Evolutionary conservation across 1,284 basidiomycete species (phyloP).

Genomic region (Uromyces viciae-fabae): DNA sequence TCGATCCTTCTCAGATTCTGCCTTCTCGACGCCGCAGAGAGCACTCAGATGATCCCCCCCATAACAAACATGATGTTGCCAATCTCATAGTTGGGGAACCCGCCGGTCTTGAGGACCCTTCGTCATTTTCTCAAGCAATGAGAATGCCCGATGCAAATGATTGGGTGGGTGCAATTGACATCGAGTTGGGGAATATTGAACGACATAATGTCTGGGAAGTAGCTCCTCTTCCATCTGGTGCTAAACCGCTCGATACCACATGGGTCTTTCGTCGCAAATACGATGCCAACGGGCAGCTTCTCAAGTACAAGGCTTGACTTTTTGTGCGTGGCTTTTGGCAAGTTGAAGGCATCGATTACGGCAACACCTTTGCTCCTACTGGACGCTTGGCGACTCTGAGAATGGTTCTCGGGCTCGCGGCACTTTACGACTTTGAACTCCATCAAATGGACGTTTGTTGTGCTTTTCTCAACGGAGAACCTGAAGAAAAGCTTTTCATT

Average conservation of each 20-base stretch:
- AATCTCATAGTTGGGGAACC: not conserved
- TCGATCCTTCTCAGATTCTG: not conserved
- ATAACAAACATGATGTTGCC: no score
- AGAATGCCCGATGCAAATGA: not conserved
- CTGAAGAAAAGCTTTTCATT: conserved; percentile 23
- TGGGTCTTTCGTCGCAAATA: conserved; percentile 27
- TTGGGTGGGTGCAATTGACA: not conserved
- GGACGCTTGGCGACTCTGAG: not conserved
- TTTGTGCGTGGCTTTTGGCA: conserved; percentile 14
- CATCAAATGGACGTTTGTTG: conserved; percentile 21
- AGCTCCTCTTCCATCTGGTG: not conserved
- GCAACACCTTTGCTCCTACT: conserved; percentile 11
- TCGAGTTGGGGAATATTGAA: not conserved
- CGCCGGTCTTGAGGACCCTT: not conserved
- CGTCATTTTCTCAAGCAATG: not conserved
- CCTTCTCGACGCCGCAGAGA: not conserved
- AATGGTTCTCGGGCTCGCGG: not conserved
- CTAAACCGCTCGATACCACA: not conserved
- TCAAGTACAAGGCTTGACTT: conserved; percentile 14
- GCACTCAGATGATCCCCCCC: no score
- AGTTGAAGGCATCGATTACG: conserved; percentile 4
- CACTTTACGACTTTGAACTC: not conserved
- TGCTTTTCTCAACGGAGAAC: conserved; percentile 20
- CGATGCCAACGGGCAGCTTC: not conserved
- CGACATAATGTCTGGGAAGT: not conserved